These are phyloP conservation scores for Stagonosporopsis vannaccii DNA, from an alignment of 2,329 filamentous ascomycete species.

Conservation along the genomic window DNA sequence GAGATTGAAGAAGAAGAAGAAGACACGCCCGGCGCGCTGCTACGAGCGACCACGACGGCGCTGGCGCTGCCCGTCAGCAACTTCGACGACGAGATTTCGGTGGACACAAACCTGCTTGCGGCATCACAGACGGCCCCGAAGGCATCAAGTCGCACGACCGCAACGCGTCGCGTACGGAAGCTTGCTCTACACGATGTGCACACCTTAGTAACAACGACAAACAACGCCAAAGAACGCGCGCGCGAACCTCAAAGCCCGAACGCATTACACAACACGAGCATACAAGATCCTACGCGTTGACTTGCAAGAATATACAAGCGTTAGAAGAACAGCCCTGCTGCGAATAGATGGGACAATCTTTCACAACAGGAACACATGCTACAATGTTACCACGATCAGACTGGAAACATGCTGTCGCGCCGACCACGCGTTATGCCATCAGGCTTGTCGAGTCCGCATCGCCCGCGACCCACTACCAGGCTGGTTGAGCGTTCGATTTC, in stretches of 20 bases:
- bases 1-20: slow-evolving; percentile 42
- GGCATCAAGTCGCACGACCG: not conserved
- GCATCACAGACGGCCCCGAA: not conserved
- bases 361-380: not conserved
- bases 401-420: not conserved
- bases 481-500: not conserved
- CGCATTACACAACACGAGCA: not conserved
- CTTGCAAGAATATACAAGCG: too few species aligned
- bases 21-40: too few species aligned
- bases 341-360: too few species aligned
- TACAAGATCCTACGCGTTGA: not conserved
- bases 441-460: not conserved
- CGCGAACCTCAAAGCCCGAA: not conserved
- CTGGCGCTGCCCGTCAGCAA: not conserved
- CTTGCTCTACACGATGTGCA: not conserved
- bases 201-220: not conserved
- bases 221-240: not conserved
- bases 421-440: not conserved
- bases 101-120: not conserved
- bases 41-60: too few species aligned
- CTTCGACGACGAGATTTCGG: not conserved
- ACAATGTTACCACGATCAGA: not conserved
- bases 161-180: not conserved
- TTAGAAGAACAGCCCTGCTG: too few species aligned
- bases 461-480: not conserved